A percentile compares a stretch with the other conserved stretches of the same genome.
Conservation (phyloP, 2,329 filamentous ascomycete genomes). For the Penicillium janthinellum region DNA sequence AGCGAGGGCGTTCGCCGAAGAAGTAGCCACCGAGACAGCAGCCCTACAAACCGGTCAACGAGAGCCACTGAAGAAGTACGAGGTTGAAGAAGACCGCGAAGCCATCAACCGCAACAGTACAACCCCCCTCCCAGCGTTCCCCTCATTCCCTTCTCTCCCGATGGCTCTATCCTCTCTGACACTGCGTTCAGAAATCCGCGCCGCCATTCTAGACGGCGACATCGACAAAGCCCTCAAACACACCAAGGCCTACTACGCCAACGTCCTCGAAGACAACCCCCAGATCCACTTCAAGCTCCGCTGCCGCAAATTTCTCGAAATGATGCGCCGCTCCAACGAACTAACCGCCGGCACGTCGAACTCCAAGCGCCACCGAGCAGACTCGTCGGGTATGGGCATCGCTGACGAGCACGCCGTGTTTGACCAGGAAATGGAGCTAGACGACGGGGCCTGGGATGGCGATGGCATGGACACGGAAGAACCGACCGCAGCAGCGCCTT, state of each 20-base stretch:
- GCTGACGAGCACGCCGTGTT: conserved; percentile 50
- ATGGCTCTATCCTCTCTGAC: neutral
- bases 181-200: conserved; percentile 68
- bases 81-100: conserved; percentile 79
- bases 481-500: conserved; percentile 34
- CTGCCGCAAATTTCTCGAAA: conserved; percentile 92
- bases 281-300: conserved; percentile 85
- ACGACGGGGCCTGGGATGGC: conserved; percentile 42
- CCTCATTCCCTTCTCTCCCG: neutral
- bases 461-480: conserved; percentile 62
- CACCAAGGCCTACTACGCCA: conserved; percentile 76
- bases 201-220: conserved; percentile 85
- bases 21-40: conserved; percentile 73
- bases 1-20: conserved; percentile 80
- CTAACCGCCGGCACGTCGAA: conserved; percentile 44
- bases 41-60: conserved; percentile 64
- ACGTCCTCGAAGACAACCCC: conserved; percentile 76
- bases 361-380: conserved; percentile 40
- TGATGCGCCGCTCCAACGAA: conserved; percentile 77
- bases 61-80: conserved; percentile 59
- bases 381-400: conserved; percentile 42
- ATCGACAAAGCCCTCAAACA: conserved; percentile 87
- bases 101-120: conserved; percentile 82
- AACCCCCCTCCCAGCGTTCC: conserved; percentile 32
- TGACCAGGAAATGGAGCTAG: conserved; percentile 60